These are phyloP conservation scores for Pseudocercospora macadamiae DNA, from an alignment of 2,329 filamentous ascomycete species.

Conservation along the genomic window DNA sequence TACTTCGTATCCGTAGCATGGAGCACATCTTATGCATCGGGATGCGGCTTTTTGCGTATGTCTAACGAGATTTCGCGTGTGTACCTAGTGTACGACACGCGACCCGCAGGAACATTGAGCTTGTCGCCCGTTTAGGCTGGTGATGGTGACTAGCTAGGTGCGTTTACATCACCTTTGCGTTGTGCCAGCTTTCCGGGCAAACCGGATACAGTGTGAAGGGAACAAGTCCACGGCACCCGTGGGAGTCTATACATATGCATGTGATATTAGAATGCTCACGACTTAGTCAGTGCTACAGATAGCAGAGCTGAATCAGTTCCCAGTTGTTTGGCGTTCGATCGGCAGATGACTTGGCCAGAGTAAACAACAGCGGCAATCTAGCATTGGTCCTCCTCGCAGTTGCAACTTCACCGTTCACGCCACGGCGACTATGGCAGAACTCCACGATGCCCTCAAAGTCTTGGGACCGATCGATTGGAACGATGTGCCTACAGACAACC, in stretches of 20 bases:
- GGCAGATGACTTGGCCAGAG: not conserved
- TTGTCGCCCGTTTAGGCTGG: not conserved
- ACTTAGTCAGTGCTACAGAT: too few relatives aligned
- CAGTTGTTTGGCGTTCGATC: too few relatives aligned
- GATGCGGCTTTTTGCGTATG: too few relatives aligned
- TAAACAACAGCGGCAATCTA: not conserved
- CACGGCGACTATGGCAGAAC: slow-evolving; percentile 40
- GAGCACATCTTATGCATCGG: too few relatives aligned
- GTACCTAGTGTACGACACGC: not conserved
- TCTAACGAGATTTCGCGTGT: too few relatives aligned
- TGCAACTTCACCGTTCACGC: too few relatives aligned
- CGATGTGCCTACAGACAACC: slow-evolving; percentile 45
- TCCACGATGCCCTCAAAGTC: slow-evolving; percentile 50
- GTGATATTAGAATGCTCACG: too few relatives aligned
- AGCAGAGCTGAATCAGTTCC: too few relatives aligned
- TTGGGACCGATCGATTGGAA: slow-evolving; percentile 49
- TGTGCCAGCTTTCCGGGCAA: not conserved
- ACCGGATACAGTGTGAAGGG: not conserved
- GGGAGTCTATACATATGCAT: too few relatives aligned
- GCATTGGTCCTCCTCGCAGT: too few relatives aligned
- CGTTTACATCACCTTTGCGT: slow-evolving; percentile 3
- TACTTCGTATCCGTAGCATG: too few relatives aligned
- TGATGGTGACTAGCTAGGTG: not conserved
- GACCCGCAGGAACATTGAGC: too few relatives aligned
- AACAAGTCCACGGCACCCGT: slow-evolving; percentile 28